Base-by-base conservation (phyloP, 768 basidiomycete species). In the Dentipellis sp. region DNA sequence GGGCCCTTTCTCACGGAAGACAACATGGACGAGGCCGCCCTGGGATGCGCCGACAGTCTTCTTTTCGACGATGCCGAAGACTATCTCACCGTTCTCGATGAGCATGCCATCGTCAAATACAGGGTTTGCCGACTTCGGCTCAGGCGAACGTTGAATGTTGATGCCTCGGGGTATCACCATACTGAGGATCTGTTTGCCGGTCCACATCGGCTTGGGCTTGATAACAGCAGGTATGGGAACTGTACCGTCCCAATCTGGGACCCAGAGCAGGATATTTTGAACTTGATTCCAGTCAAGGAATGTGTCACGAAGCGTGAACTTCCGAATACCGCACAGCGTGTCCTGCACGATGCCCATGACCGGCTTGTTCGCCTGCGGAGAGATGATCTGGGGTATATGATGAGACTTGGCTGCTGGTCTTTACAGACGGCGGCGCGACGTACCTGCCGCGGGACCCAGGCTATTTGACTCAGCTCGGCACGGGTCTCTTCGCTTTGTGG, bases 341-440 rank as follows among this genome's bases (percentile, higher is more conserved):
- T 99, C 97, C 69, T 99, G 97, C 34, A 99, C 95, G 64, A 99
- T 98, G 58, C 93, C 97, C 95, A 99, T 99, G 64, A 97, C 94
- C 16, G 95, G 95, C 72, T 97, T 97, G 75, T 98, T 99, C 52
- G 95, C 95, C 78, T 99, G 97, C 0, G 97, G 97, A 7, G 95
- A 98, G 61, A 99, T 93, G 65, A 99, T 99, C 92, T 99, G 63
- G 8, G 17, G 29, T 39, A 29, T 46, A 42, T 36, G 52, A 52
- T 49, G 54, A 58, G 54, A 58, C 52, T 53, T 19, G 6, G 6
- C 37, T 35, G 52, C 34, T 9, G 14, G 6, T 36, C 9, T 46
- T 46, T 12, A 50, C 58, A 29, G 16, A 34, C 21, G 14, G 21
- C 8, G 6, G 19, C 14, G 46, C 53, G 53, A 21, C 75, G 55